phyloP scores from a whole-genome alignment of 164 flowering plant species.

The Tetrastigma voinierianum region DNA sequence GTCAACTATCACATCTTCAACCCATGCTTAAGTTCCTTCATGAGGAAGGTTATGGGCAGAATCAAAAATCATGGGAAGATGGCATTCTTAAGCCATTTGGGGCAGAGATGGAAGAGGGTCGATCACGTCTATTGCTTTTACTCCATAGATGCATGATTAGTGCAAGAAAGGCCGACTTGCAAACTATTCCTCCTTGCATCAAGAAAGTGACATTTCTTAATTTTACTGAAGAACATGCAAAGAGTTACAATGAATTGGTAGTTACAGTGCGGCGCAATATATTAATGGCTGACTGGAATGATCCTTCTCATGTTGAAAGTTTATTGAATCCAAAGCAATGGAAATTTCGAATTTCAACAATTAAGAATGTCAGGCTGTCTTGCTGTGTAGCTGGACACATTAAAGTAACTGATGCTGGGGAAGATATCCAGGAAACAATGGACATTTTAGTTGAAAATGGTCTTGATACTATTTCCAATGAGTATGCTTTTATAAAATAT shows the following conservation, averaged over 20 bases:
- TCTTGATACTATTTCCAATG: slow-evolving; percentile 67
- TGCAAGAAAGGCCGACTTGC: slow-evolving; percentile 87
- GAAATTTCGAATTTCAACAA: slow-evolving; percentile 79
- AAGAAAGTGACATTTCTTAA: slow-evolving; percentile 64
- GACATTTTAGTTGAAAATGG: slow-evolving; percentile 75
- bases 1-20: slow-evolving; percentile 90
- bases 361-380: slow-evolving; percentile 83
- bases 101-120: slow-evolving; percentile 89
- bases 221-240: slow-evolving; percentile 84
- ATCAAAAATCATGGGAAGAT: slow-evolving; percentile 87
- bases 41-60: slow-evolving; percentile 80
- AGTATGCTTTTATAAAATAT: slow-evolving; percentile 61
- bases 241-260: slow-evolving; percentile 90
- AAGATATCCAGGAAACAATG: slow-evolving; percentile 97
- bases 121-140: slow-evolving; percentile 67
- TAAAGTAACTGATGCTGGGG: slow-evolving; percentile 78
- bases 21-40: slow-evolving; percentile 87
- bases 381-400: slow-evolving; percentile 99
- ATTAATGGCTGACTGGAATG: slow-evolving; percentile 98
- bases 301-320: slow-evolving; percentile 96
- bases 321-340: slow-evolving; percentile 93
- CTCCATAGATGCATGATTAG: slow-evolving; percentile 90
- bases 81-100: slow-evolving; percentile 92
- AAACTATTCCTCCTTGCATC: slow-evolving; percentile 85
- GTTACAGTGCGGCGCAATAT: slow-evolving; percentile 90